Percentiles rank a stretch among this genome's conserved stretches.
These are phyloP conservation scores for Penicillium chermesinum DNA, from an alignment of 495 filamentous ascomycete species.

Conservation along the genomic window DNA sequence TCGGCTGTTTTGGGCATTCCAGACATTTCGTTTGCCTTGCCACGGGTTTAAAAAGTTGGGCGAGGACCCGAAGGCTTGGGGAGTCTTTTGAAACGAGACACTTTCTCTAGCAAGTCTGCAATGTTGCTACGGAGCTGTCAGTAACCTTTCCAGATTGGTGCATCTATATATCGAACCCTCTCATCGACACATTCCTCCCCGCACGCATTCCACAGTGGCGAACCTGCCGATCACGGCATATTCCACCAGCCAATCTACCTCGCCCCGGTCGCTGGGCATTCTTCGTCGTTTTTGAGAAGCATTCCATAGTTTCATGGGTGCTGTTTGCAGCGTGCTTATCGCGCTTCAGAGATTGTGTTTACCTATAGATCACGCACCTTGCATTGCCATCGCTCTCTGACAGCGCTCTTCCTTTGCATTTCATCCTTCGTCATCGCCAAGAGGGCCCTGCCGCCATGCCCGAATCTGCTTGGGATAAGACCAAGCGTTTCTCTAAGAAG, in stretches of 20 bases:
- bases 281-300: constrained; percentile 11
- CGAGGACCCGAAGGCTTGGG: neutral
- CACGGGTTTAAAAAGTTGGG: neutral
- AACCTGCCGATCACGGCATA: constrained; percentile 17
- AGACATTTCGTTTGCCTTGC: neutral
- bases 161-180: neutral
- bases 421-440: neutral
- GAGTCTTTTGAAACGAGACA: too few relatives aligned
- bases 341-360: constrained; percentile 11
- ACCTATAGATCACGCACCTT: constrained; percentile 13
- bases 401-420: neutral
- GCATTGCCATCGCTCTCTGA: neutral
- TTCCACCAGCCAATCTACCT: constrained; percentile 7
- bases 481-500: constrained; percentile 44
- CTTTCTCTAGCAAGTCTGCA: too few relatives aligned
- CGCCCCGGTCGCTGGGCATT: constrained; percentile 11
- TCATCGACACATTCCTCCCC: constrained; percentile 17
- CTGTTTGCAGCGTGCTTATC: constrained; percentile 17
- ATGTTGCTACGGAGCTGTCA: too few relatives aligned
- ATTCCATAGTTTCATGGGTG: constrained; percentile 9
- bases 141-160: neutral
- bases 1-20: constrained; percentile 10
- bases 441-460: constrained; percentile 22
- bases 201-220: constrained; percentile 18
- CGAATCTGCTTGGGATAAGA: constrained; percentile 34